phyloP scores from a whole-genome alignment of 2,329 filamentous ascomycete species.

The Onygena corvina region DNA sequence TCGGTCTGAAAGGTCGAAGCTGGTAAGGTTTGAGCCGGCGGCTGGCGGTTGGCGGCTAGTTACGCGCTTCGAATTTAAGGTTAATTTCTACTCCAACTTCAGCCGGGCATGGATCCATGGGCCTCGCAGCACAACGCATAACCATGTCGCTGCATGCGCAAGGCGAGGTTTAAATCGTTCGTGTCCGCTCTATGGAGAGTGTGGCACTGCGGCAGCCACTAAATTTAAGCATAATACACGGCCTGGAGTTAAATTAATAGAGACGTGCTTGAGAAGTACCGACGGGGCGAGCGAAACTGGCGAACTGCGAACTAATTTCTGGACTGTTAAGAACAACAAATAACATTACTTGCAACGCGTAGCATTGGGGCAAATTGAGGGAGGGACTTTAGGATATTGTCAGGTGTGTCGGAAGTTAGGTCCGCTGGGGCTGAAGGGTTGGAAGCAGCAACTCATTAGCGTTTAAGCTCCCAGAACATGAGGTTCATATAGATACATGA shows the following conservation, averaged over 20 bases:
- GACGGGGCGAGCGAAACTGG: neutral
- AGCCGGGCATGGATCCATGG: neutral
- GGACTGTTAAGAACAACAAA: neutral
- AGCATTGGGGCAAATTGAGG: neutral
- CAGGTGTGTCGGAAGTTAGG: neutral
- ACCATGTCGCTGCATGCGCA: constrained; percentile 1
- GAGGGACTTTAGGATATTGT: neutral
- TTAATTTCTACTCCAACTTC: neutral
- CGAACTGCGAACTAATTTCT: neutral
- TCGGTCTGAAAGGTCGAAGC: neutral
- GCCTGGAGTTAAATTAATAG: neutral
- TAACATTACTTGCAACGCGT: neutral
- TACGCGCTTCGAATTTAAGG: constrained; percentile 2
- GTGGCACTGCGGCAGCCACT: neutral
- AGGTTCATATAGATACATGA: constrained; percentile 12
- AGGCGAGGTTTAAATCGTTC: neutral
- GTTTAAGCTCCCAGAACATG: neutral
- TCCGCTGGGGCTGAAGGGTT: constrained; percentile 4
- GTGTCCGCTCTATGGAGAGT: neutral
- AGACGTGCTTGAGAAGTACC: too few species aligned
- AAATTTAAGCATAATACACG: neutral
- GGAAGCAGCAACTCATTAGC: constrained; percentile 3
- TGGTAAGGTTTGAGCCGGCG: too few species aligned
- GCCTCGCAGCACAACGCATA: neutral
- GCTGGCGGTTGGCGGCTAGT: neutral